Evolutionary conservation across 257 asterid genomes (phyloP).

Genomic region (Ballota nigra): DNA sequence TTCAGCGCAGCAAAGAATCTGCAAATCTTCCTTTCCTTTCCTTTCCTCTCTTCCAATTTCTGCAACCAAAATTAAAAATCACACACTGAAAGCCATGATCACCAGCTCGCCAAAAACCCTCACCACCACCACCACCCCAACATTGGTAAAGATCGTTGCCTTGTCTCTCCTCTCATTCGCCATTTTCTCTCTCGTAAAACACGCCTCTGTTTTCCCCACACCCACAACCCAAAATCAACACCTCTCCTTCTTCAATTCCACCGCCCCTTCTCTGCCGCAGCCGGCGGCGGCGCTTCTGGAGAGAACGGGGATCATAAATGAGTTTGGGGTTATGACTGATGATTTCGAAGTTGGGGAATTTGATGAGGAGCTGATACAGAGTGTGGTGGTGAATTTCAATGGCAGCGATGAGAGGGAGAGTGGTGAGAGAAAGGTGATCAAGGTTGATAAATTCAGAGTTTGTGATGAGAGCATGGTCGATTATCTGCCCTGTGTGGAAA

Average conservation of each 20-base stretch:
- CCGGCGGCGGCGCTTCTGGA: constrained; percentile 18
- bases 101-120: constrained; percentile 28
- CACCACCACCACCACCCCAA: constrained; percentile 24
- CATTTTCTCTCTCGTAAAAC: constrained; percentile 39
- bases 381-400: constrained; percentile 33
- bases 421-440: constrained; percentile 26
- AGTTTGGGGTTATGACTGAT: constrained; percentile 54
- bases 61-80: not conserved
- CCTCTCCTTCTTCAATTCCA: constrained; percentile 36
- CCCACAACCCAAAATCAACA: constrained; percentile 23
- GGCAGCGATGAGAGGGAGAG: constrained; percentile 16
- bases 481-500: constrained; percentile 51
- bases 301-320: constrained; percentile 59
- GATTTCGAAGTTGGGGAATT: constrained; percentile 56
- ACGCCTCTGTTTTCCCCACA: constrained; percentile 21
- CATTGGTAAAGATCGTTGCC: constrained; percentile 35
- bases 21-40: constrained; percentile 1
- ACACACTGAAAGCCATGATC: constrained; percentile 17
- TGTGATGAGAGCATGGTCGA: constrained; percentile 45
- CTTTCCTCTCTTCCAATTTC: not conserved
- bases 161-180: constrained; percentile 40
- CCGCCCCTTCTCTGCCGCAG: constrained; percentile 20
- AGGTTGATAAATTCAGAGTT: constrained; percentile 41
- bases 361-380: constrained; percentile 40
- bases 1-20: constrained; percentile 38